Evolutionary conservation across 345 rosid species (phyloP).

Genomic region (Hibiscus mutabilis): DNA sequence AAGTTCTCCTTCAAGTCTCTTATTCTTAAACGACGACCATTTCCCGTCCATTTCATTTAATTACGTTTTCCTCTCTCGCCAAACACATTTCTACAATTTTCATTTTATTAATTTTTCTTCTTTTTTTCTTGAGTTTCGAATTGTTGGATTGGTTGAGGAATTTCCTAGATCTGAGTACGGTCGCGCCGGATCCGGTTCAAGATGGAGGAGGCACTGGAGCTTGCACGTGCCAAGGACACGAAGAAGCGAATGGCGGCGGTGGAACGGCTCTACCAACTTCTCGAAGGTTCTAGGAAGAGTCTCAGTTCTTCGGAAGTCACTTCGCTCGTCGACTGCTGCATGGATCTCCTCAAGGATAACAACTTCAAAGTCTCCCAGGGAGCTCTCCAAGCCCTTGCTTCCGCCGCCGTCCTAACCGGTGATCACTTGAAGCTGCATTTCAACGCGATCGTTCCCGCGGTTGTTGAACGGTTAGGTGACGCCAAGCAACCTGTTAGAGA

Average conservation of each 20-base stretch:
- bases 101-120: neutral
- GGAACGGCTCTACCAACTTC: conserved; percentile 80
- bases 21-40: neutral
- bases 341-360: conserved; percentile 95
- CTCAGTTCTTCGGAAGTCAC: conserved; percentile 67
- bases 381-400: conserved; percentile 88
- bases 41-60: neutral
- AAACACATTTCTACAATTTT: neutral
- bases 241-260: conserved; percentile 99
- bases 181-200: conserved; percentile 37
- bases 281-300: conserved; percentile 78
- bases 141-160: conserved; percentile 9
- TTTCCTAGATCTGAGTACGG: conserved; percentile 37
- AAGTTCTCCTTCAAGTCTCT: conserved; percentile 32
- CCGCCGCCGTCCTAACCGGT: conserved; percentile 96
- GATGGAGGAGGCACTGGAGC: conserved; percentile 97
- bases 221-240: conserved; percentile 92
- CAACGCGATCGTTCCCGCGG: conserved; percentile 89
- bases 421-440: conserved; percentile 91
- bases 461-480: conserved; percentile 84
- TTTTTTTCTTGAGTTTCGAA: neutral
- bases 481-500: conserved; percentile 91
- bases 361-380: conserved; percentile 94
- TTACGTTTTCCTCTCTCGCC: conserved; percentile 14
- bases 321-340: conserved; percentile 79